Evolutionary conservation across 768 basidiomycete species (phyloP), one percentile per base, ranked within the genome.

Genomic region (Podaxis sp.): DNA sequence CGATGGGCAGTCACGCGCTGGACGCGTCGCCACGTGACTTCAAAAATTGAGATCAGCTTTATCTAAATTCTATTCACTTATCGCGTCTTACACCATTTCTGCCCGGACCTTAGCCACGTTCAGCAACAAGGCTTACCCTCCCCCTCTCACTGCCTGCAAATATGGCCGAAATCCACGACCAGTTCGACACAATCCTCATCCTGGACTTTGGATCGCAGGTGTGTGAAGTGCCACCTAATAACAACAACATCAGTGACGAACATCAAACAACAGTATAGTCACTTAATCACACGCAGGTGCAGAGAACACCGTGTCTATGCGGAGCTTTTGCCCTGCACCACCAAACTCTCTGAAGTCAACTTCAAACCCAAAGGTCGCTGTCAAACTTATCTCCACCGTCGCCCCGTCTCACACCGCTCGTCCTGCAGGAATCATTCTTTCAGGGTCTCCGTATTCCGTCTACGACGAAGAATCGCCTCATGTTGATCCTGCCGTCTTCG

Each of bases 181-280:
- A 95, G 67, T 98, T 96, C 73, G 95, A 98, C 71, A 96, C 96
- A 24, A 88, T 99, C 67, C 87, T 98, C 48, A 97, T 99, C 70
- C 80, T 99, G 38, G 96, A 99, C 76, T 99, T 99, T 76, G 96
- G 96, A 59, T 97, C 95, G 9, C 96, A 95, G 84, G 95, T 96
- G 69, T 67, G 78, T 30, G 19, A 36, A 24, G 17, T 40, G 7
- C 2, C 13, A 19, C 19, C 28, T 49, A 40, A n/a, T 60, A 61
- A 44, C 57, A 63, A 62, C 68, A 48, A 65, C 58, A 52, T 55
- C 30, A 57, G 57, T 66, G 48, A 40, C 26, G 51, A 30, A 44
- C 44, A 59, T 7, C 46, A 54, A 46, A 53, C 44, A 69, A 48
- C 74, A 96, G 95, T 96, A 96, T 76, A 96, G 96, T 67, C 97